Base-by-base conservation (phyloP, 768 basidiomycete species). In the Trametes meyenii region DNA sequence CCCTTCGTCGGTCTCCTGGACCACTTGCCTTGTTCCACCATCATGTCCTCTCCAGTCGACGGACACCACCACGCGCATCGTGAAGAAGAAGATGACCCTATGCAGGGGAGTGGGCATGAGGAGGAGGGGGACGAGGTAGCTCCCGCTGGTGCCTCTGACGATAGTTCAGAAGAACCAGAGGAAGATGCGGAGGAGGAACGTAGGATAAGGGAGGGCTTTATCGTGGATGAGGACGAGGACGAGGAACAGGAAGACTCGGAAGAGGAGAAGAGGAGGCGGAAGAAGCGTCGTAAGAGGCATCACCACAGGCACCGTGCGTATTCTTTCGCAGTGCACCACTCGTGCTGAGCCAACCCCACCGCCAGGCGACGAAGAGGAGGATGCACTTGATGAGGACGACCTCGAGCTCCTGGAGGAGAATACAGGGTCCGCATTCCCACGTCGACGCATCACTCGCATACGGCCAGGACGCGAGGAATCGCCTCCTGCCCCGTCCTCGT, bases 111-210 rank as follows among this genome's bases (percentile, higher is more conserved):
- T 29, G 79, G 65, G 0, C 73, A 70, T 33, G 73, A 77, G 19
- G 78, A 77, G 48, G 86, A 84, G 55, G 85, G 81, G 38, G 85
- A 84, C 54, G 81, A 76, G 19, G 83, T 81, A 55, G 84, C 79
- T 24, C 58, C 40, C 23, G 86, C 86, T 42, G 79, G 77, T 56
- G 75, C 75, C 58, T 84, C 86, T 19, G 90, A 90, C 71, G 92
- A 94, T 74, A 94, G 92, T 72, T 94, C 92, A 46, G 92, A 93
- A 68, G 91, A 94, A 70, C 89, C 85, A 38, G 92, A 96, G 39
- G 94, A 96, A 50, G 94, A 96, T 70, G 90, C 87, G 68, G 96
- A 96, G 63, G 94, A 94, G 76, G 89, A 79, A 67, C 82, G 84
- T 59, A 80, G 84, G 58, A 85, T 97, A 58, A 79, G 86, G 52